Base-by-base conservation (phyloP, 768 basidiomycete species). In the Rhodosporidiobolus sp. region DNA sequence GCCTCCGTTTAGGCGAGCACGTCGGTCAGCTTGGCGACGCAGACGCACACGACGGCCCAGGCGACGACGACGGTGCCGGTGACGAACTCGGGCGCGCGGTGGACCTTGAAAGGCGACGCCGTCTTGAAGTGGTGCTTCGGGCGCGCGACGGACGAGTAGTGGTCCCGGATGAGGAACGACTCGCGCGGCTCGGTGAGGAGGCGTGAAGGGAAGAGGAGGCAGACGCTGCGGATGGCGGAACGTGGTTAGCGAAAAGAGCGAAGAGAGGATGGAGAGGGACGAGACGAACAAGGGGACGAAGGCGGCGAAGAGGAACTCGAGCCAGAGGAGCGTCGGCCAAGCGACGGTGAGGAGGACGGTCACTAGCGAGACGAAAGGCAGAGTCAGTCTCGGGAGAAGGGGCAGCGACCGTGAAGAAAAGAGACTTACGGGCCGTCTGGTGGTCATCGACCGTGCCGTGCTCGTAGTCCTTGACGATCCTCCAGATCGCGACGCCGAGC, bases 101-200 rank as follows among this genome's bases (percentile, higher is more conserved):
- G 26, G 17, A 71, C 69, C 67, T 69, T 75, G 66, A 75, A 71
- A 26, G 74, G 69, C n/a, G 45, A 17, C 3, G 69, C 69, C 35
- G 69, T 75, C 63, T 71, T 70, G 74, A 71, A 70, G 56, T 70
- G 67, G 43, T 75, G 74, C 56, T 75, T 75, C 28, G 74, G 74
- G 12, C 74, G 74, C 12, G 74, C 74, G 63, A 75, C 69, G 46
- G 66, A 67, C 45, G 74, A 65, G 66, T 75, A 75, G 49, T 69
- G 67, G 63, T 75, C 74, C 2, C 74, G 74, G 54, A 75, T 69
- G 46, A 75, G 58, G 66, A 75, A 71, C 19, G 63, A 64, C 46
- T 75, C 74, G 45, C 74, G 69, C 43, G 57, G 57, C 49, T 67
- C 74, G 53, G 74, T 71, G 48, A 75, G 66, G 30, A 70, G 69